A percentile compares a stretch with the other conserved stretches of the same genome.
phyloP scores from a whole-genome alignment of 2,329 filamentous ascomycete genomes.

The Colletotrichum sp. region DNA sequence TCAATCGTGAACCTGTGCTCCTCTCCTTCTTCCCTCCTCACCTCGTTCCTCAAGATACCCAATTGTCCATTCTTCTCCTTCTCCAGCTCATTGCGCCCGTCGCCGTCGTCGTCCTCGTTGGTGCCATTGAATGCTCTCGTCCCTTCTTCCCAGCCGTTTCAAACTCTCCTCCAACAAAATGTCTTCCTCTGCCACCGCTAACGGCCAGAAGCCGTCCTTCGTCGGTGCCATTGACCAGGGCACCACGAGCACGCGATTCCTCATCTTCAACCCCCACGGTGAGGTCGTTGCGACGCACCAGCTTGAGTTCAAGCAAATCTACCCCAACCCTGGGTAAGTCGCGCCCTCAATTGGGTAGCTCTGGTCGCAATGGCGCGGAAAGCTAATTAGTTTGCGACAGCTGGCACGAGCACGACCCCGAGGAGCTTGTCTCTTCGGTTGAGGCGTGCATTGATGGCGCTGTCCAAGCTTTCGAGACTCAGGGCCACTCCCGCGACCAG shows the following conservation, averaged over 20 bases:
- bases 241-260: conserved; percentile 78
- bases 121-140: conserved; percentile 27
- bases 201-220: conserved; percentile 50
- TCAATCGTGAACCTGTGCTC: not conserved
- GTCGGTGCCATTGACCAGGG: conserved; percentile 83
- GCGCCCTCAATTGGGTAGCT: not conserved
- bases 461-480: conserved; percentile 69
- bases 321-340: conserved; percentile 75
- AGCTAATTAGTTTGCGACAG: conserved; percentile 43
- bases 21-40: not conserved
- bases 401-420: conserved; percentile 86
- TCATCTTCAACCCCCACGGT: conserved; percentile 76
- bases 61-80: not conserved
- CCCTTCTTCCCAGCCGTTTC: conserved; percentile 24
- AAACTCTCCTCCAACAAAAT: conserved; percentile 30
- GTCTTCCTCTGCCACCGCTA: conserved; percentile 29
- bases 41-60: conserved; percentile 13
- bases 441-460: conserved; percentile 79
- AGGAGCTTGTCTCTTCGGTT: conserved; percentile 75
- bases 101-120: not conserved
- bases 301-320: conserved; percentile 76
- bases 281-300: conserved; percentile 76
- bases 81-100: not conserved
- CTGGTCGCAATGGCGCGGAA: not conserved
- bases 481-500: conserved; percentile 69